Evolutionary conservation across 73 alveolate species (phyloP), one percentile per base, ranked within the genome.

Genomic region (Durusdinium trenchii): DNA sequence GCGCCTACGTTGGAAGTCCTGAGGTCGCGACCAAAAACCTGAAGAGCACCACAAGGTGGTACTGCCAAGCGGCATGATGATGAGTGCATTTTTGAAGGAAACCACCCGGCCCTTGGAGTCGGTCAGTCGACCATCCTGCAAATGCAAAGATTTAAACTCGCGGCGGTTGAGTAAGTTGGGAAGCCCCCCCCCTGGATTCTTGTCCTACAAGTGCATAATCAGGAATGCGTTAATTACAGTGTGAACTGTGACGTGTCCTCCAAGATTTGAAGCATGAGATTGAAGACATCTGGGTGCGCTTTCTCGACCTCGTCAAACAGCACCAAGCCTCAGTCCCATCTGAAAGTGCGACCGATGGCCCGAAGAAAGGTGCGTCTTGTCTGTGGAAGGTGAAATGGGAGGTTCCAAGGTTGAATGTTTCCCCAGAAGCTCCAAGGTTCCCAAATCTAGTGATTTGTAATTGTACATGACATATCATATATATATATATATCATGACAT

Each of bases 261-360:
- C 95, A 98, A 42, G 87, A 98, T 84, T 81, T 98, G 99, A 50
- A 98, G 95, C 95, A 98, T 52, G 46, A 98, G 57, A 90, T 98
- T 87, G 87, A 98, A 86, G 48, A 98, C 99, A 43, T 98, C 99
- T 6, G 99, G 99, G 90, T 98, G 99, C 40, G 99, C 99, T 82
- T 98, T 98, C 99, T 98, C 99, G 82, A 98, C 95, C 99, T 98
- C 99, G 51, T 98, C 99, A 57, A 98, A 73, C 51, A 98, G 99
- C 78, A 98, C 99, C 73, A 91, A 42, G 71, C 99, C 98, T 91
- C 36, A 45, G 83, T 36, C 30, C 57, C 26, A 48, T 5, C 30
- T 10, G 16, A 28, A 28, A 36, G 26, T n/a, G 83, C n/a, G 20
- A 20, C 20, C 20, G 64, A 20, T 54, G 64, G 28, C 64, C 64